A percentile compares a stretch with the other conserved stretches of the same genome.
Conservation (phyloP, 768 basidiomycete species). For the Mrakia frigida region DNA sequence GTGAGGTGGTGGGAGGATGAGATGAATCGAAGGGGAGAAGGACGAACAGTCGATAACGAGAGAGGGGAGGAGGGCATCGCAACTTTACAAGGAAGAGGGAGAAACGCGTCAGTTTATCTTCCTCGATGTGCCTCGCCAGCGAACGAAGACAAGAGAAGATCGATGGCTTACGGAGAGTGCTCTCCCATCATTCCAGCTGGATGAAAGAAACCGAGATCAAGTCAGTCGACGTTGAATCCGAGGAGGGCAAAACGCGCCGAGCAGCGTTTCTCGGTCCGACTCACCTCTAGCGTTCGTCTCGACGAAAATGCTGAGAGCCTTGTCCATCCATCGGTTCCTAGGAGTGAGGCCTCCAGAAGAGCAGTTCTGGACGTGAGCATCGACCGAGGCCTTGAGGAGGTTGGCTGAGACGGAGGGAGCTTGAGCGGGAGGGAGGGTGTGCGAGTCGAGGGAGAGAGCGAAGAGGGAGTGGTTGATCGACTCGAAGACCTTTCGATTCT, state of each 20-base stretch:
- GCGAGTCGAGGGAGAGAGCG: slow-evolving; percentile 73
- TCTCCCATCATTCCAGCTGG: slow-evolving; percentile 77
- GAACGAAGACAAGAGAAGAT: too few species aligned
- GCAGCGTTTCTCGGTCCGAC: too few species aligned
- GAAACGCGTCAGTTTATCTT: not conserved
- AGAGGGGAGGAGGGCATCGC: slow-evolving; percentile 83
- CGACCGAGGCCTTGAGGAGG: slow-evolving; percentile 48
- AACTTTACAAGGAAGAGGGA: slow-evolving; percentile 35
- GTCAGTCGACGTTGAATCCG: too few species aligned
- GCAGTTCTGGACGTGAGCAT: slow-evolving; percentile 69
- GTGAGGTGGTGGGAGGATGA: too few species aligned
- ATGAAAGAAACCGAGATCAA: too few species aligned
- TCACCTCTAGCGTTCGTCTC: slow-evolving; percentile 65
- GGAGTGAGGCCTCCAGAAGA: slow-evolving; percentile 60
- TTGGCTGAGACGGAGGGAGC: slow-evolving; percentile 1
- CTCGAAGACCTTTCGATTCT: slow-evolving; percentile 59
- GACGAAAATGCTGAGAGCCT: slow-evolving; percentile 71
- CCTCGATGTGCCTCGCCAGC: too few species aligned
- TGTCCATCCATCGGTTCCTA: slow-evolving; percentile 86
- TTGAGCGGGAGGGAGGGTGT: slow-evolving; percentile 49
- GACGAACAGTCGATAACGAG: slow-evolving; percentile 60
- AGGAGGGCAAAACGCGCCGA: too few species aligned
- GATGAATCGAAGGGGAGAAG: too few species aligned
- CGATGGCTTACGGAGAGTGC: slow-evolving; percentile 57
- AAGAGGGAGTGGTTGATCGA: slow-evolving; percentile 70